Base-by-base conservation (phyloP, 1,284 basidiomycete genomes). In the Peniophora sp. region DNA sequence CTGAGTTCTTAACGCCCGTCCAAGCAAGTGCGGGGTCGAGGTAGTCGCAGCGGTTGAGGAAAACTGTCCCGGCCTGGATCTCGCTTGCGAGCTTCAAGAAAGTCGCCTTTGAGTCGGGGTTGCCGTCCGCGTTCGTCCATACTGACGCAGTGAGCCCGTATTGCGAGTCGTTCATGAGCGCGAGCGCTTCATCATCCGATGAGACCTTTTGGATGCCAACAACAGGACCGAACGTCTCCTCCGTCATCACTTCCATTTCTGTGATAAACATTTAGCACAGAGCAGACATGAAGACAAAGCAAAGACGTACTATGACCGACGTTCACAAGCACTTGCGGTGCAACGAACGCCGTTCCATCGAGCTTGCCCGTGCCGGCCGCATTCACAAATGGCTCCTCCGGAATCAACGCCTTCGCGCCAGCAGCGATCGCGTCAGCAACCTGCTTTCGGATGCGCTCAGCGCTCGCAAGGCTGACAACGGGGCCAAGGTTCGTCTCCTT, bases 91-190 rank as follows among this genome's bases (percentile, higher is more conserved):
- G 72, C 50, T 65, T 68, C 54, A 87, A 63, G 70, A 96, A 96
- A 0, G 79, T 83, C 3, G 72, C 65, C 52, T 87, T 76, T 1
- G 83, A 86, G 23, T 80, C 77, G 0, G 73, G 61, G 51, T 81
- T 77, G 9, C 66, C 67, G 35, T 75, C 72, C 1, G 78, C 80
- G 60, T 91, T 78, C 0, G 95, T 97, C 95, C 95, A 98, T 25
- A 98, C 69, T 17, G 91, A 93, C 1, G 92, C 91, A 1, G 95
- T 98, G 32, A 98, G 75, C 12, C 95, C 95, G 64, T 95, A 97
- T 1, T 79, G 81, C n/a, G 93, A 97, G 67, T 97, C 93, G 67
- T 98, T 97, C 90, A 98, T 97, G 27, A 97, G 76, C 32, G 69
- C 64, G 52, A 97, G 71, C 0, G 94, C 94, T 65, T 96, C 92